Evolutionary conservation across 2,329 filamentous ascomycete species (phyloP).

Genomic region (Fusarium sp.): DNA sequence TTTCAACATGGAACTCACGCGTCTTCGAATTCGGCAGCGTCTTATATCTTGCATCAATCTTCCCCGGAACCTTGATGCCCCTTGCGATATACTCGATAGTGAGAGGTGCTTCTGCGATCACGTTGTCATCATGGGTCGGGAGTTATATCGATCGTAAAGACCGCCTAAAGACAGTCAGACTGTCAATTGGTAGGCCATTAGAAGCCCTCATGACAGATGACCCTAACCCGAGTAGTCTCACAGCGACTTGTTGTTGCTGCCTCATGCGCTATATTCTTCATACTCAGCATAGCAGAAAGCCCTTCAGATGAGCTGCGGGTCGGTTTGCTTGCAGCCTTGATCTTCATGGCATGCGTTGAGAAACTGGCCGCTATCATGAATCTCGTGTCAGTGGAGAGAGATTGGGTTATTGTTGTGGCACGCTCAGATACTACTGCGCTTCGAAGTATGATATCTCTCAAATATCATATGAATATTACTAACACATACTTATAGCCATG

Average conservation of each 20-base stretch:
- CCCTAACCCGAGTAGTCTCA: conserved; percentile 39
- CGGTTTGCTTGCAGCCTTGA: conserved; percentile 50
- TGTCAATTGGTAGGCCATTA: conserved; percentile 55
- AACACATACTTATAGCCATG: conserved; percentile 47
- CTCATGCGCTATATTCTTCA: conserved; percentile 59
- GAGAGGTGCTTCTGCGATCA: conserved; percentile 66
- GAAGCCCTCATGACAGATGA: neutral
- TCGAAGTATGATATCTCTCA: conserved; percentile 16
- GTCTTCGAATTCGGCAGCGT: conserved; percentile 72
- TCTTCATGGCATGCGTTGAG: conserved; percentile 72
- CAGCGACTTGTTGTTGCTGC: conserved; percentile 58
- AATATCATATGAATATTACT: neutral
- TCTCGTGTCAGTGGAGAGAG: conserved; percentile 74
- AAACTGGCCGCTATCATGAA: conserved; percentile 74
- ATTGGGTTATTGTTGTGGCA: conserved; percentile 64
- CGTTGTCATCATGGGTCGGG: conserved; percentile 69
- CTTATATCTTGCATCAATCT: conserved; percentile 66
- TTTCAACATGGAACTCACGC: conserved; percentile 73
- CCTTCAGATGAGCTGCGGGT: conserved; percentile 13
- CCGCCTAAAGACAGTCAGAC: conserved; percentile 60
- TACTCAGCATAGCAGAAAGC: conserved; percentile 19
- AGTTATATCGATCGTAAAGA: conserved; percentile 65
- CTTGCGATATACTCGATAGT: conserved; percentile 76
- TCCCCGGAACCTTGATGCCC: conserved; percentile 69
- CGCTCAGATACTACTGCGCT: conserved; percentile 29